Evolutionary conservation across 352 stramenopile genomes (phyloP).

Genomic region (Plasmopara viticola): DNA sequence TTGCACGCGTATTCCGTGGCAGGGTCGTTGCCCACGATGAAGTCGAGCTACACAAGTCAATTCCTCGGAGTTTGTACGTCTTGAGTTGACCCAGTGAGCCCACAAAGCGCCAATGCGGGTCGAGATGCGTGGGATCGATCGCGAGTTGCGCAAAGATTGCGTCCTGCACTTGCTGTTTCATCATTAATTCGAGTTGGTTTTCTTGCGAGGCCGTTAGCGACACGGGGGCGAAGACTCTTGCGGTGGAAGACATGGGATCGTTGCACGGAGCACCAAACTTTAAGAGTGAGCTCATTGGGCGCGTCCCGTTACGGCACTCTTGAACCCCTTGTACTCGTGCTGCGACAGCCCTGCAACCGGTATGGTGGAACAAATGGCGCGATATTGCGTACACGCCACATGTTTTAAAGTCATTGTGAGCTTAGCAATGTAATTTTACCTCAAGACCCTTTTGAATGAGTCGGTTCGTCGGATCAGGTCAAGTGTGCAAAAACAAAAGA

Average conservation of each 20-base stretch:
- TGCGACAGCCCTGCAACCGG: too few species aligned
- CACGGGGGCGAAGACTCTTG: constrained; percentile 21
- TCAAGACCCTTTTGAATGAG: too few species aligned
- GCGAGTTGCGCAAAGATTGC: constrained; percentile 24
- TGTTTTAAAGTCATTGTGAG: too few species aligned
- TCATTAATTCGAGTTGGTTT: constrained; percentile 28
- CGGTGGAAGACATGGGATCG: constrained; percentile 4
- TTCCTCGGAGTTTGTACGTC: constrained; percentile 33
- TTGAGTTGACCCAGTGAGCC: constrained; percentile 32
- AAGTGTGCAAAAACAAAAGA: too few species aligned
- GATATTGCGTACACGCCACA: too few species aligned
- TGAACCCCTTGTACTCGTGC: too few species aligned
- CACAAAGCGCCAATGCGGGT: constrained; percentile 34
- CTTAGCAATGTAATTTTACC: too few species aligned
- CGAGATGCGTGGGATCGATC: constrained; percentile 19
- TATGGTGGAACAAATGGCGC: too few species aligned
- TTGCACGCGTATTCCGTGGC: constrained; percentile 8
- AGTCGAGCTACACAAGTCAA: constrained; percentile 22
- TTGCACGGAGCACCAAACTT: constrained; percentile 16
- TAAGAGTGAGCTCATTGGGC: constrained; percentile 9
- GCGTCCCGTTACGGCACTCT: not conserved
- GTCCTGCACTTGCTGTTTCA: constrained; percentile 41
- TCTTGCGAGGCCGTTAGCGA: constrained; percentile 24
- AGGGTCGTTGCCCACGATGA: constrained; percentile 23
- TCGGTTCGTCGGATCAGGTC: too few species aligned